Conservation (phyloP, 495 filamentous ascomycete species). For the Bacidia gigantensis region DNA sequence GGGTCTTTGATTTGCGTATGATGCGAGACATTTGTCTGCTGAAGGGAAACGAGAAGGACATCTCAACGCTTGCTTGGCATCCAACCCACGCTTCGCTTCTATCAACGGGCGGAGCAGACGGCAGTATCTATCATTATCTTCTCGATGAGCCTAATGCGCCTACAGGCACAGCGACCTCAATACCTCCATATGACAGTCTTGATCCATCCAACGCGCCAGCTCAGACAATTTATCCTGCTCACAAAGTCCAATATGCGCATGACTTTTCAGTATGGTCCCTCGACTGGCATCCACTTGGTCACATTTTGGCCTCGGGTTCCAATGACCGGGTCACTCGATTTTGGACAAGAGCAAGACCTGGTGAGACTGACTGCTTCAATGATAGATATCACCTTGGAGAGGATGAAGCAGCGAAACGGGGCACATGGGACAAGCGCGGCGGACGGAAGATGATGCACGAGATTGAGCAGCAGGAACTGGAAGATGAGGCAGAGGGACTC, state of each 20-base stretch:
- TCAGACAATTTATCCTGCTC: conserved; percentile 79
- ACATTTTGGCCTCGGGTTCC: conserved; percentile 95
- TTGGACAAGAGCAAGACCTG: conserved; percentile 81
- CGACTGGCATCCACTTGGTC: conserved; percentile 92
- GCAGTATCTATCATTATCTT: conserved; percentile 79
- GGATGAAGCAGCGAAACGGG: conserved; percentile 79
- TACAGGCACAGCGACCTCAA: conserved; percentile 44
- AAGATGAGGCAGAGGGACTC: conserved; percentile 87
- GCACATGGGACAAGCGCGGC: conserved; percentile 76
- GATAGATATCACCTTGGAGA: conserved; percentile 93
- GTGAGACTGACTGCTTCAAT: conserved; percentile 67
- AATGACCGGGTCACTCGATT: conserved; percentile 95
- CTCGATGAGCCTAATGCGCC: conserved; percentile 84
- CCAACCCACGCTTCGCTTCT: conserved; percentile 77
- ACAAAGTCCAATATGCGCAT: conserved; percentile 73
- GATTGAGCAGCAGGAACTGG: conserved; percentile 82
- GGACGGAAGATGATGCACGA: conserved; percentile 68
- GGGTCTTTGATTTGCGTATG: conserved; percentile 90
- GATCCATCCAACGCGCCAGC: conserved; percentile 65
- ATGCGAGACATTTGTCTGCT: conserved; percentile 94
- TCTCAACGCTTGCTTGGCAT: conserved; percentile 88
- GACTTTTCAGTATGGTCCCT: conserved; percentile 92
- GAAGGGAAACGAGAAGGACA: conserved; percentile 85
- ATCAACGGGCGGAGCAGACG: conserved; percentile 82
- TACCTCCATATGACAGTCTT: conserved; percentile 70